Conservation (phyloP, 768 basidiomycete genomes). For the Leccinum ochraceum region DNA sequence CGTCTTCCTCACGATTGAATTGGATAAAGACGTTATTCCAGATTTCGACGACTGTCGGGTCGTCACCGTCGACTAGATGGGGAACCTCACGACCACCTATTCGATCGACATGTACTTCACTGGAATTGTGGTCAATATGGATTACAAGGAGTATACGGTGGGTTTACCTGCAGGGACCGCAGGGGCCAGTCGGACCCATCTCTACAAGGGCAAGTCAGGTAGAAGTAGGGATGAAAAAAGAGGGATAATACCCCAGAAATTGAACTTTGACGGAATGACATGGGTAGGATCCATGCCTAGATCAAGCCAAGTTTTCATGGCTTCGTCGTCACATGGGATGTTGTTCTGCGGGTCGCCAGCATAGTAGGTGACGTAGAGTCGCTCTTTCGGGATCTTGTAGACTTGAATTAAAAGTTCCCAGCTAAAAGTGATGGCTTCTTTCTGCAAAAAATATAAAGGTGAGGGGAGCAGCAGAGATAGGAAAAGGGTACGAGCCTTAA, state of each 20-base stretch:
- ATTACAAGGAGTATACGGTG: not conserved
- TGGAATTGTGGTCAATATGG: slow-evolving; percentile 30
- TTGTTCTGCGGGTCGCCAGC: slow-evolving; percentile 88
- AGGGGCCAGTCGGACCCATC: slow-evolving; percentile 98
- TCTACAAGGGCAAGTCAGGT: slow-evolving; percentile 50
- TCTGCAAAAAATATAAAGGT: slow-evolving; percentile 44
- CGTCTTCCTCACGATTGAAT: slow-evolving; percentile 93
- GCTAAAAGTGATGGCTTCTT: slow-evolving; percentile 90
- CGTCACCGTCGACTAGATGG: slow-evolving; percentile 91
- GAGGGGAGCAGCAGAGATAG: slow-evolving; percentile 1
- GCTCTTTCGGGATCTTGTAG: slow-evolving; percentile 84
- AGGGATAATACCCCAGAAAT: slow-evolving; percentile 90
- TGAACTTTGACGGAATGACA: slow-evolving; percentile 93
- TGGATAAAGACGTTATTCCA: slow-evolving; percentile 99
- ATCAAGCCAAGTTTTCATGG: slow-evolving; percentile 84
- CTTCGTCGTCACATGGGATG: slow-evolving; percentile 86
- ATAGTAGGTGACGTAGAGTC: slow-evolving; percentile 97
- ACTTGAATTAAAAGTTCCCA: slow-evolving; percentile 94
- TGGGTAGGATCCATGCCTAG: slow-evolving; percentile 88
- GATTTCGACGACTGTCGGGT: slow-evolving; percentile 95
- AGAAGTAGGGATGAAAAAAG: not conserved
- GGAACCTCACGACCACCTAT: slow-evolving; percentile 97
- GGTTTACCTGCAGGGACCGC: slow-evolving; percentile 87
- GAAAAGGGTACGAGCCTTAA: slow-evolving; percentile 67
- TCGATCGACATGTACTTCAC: slow-evolving; percentile 96